Base-by-base conservation (phyloP, 2,329 filamentous ascomycete genomes). In the Stenocarpella maydis region DNA sequence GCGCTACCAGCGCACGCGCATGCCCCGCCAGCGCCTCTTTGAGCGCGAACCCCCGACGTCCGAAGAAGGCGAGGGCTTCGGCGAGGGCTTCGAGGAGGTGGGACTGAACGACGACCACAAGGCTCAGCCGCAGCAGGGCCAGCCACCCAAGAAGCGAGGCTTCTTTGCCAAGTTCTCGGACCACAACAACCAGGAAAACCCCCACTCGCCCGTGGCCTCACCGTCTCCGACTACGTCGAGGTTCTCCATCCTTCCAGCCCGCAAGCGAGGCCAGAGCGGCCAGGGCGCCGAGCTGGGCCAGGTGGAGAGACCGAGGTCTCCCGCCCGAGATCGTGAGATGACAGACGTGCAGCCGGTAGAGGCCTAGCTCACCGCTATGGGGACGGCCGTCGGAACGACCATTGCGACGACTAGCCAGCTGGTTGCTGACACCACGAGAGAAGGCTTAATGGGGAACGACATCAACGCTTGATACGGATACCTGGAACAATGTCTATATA, bases 141-240 rank as follows among this genome's bases (percentile, higher is more conserved):
- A 81, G 41, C 58, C 70, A 24, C 39, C 68, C 3, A 74, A 93
- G 83, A 95, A 93, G 82, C 90, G 90, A 69, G 87, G 92, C 15
- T 91, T 97, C 77, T 93, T 98, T 73, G 87, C 93, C 60, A 90
- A 92, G 73, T 94, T 98, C 76, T 91, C 91, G 65, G 92, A 95
- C 28, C 82, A 68, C 41, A 63, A 50, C 63, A 60, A 53, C 43
- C 64, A 69, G 80, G 65, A 67, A 21, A 67, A 41, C n/a, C 28
- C 52, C 17, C 65, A 67, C 50, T 79, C 72, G 77, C 76, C 26
- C 73, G 69, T 41, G 80, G 80, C 52, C 50, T 74, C 54, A 68
- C 77, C 81, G 80, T 34, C 78, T 78, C 26, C 82, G 77, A 71
- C 76, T 79, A 85, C 81, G 79, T 81, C 88, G 79, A 78, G 85